These are phyloP conservation scores for Exobasidium cylindrosporum DNA, from an alignment of 1,284 basidiomycete genomes.

Conservation along the genomic window DNA sequence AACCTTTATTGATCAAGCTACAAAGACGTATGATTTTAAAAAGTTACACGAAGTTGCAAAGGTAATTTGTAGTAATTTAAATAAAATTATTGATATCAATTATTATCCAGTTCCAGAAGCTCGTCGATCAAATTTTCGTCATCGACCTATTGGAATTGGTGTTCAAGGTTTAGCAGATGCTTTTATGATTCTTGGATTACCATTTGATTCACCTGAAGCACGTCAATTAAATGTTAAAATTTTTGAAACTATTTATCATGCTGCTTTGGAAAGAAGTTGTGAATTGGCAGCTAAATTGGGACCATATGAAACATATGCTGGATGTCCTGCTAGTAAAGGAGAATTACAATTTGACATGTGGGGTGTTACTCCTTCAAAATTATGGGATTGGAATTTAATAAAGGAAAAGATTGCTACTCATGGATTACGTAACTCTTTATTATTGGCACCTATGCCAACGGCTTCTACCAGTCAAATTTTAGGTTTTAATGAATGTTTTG, in stretches of 20 bases:
- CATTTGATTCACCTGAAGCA: conserved; percentile 88
- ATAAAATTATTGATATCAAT: conserved; percentile 90
- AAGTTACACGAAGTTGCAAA: conserved; percentile 92
- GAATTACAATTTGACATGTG: conserved; percentile 93
- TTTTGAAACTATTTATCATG: conserved; percentile 99
- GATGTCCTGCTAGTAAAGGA: conserved; percentile 83
- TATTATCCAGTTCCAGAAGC: conserved; percentile 89
- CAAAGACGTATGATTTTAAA: conserved; percentile 73
- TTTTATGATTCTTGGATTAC: conserved; percentile 94
- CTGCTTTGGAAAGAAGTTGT: conserved; percentile 82
- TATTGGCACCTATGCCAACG: conserved; percentile 96
- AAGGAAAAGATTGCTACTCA: conserved; percentile 83
- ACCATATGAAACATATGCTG: conserved; percentile 85
- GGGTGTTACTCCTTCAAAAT: conserved; percentile 83
- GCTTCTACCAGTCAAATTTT: conserved; percentile 98
- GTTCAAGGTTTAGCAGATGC: conserved; percentile 97
- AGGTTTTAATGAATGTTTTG: conserved; percentile 98
- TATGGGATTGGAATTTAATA: conserved; percentile 91
- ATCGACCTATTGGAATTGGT: conserved; percentile 95
- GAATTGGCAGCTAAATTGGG: conserved; percentile 82
- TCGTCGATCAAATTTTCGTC: conserved; percentile 88
- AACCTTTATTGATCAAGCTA: conserved; percentile 54
- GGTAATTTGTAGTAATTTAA: conserved; percentile 69
- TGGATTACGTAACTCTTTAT: conserved; percentile 90
- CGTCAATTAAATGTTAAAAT: conserved; percentile 89